phyloP scores from a whole-genome alignment of 768 basidiomycete species.

The Dioszegia crocea region DNA sequence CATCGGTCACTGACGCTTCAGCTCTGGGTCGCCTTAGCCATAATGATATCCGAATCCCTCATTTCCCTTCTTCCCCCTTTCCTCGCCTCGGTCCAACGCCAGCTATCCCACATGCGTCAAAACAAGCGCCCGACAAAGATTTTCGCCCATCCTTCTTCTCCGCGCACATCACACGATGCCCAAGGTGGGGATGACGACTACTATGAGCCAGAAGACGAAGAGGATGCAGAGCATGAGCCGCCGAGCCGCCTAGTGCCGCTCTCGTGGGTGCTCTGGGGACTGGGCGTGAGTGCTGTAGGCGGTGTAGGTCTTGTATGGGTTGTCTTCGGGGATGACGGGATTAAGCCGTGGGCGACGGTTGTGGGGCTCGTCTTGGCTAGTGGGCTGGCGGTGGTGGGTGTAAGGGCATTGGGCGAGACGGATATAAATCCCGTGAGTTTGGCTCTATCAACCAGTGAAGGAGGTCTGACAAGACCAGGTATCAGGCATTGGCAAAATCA shows the following conservation, averaged over 20 bases:
- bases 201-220: constrained; percentile 38
- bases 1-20: constrained; percentile 7
- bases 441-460: not conserved
- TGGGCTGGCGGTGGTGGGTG: constrained; percentile 80
- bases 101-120: constrained; percentile 21
- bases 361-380: constrained; percentile 78
- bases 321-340: constrained; percentile 85
- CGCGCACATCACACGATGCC: constrained; percentile 7
- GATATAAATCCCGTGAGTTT: constrained; percentile 59
- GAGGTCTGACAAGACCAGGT: constrained; percentile 20
- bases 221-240: constrained; percentile 65
- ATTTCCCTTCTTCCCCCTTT: constrained; percentile 74
- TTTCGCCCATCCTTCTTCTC: constrained; percentile 26
- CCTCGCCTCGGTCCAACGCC: constrained; percentile 53
- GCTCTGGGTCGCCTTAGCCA: constrained; percentile 90
- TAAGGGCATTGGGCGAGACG: constrained; percentile 91
- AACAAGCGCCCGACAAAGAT: constrained; percentile 27
- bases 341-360: constrained; percentile 90
- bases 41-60: constrained; percentile 90
- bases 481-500: constrained; percentile 85
- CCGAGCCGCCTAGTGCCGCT: constrained; percentile 74
- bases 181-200: constrained; percentile 19
- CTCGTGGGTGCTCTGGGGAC: constrained; percentile 70
- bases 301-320: constrained; percentile 80
- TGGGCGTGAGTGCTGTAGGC: constrained; percentile 59